Conservation (phyloP, 331 rosid genomes). For the Quercus lobata region DNA sequence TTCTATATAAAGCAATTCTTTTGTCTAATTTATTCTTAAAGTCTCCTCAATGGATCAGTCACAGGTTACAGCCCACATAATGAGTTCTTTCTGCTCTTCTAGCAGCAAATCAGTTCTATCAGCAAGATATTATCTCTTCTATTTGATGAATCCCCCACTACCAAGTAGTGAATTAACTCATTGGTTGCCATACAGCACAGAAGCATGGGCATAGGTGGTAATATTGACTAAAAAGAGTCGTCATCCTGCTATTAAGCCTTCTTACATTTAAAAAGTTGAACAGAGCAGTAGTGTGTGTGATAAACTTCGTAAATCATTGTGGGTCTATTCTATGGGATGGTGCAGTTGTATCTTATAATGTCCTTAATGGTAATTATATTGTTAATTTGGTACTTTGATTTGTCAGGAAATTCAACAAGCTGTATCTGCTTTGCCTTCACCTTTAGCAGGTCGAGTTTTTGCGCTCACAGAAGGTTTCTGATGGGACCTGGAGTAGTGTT, state of each 20-base stretch:
- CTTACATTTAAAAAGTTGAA: too few species aligned
- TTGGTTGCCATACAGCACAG: not conserved
- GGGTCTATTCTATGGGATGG: not conserved
- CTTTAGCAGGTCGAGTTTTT: conserved; percentile 64
- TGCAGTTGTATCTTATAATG: not conserved
- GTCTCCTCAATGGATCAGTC: too few species aligned
- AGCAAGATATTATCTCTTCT: not conserved
- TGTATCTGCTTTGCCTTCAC: conserved; percentile 43
- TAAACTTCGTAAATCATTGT: not conserved
- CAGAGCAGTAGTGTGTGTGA: too few species aligned
- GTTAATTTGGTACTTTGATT: conserved; percentile 3
- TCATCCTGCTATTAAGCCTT: not conserved
- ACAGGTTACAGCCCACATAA: too few species aligned
- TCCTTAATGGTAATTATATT: not conserved
- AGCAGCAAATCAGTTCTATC: not conserved
- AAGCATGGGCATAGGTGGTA: too few species aligned
- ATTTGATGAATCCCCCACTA: not conserved
- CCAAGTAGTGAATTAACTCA: not conserved
- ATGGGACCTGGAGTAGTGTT: not conserved
- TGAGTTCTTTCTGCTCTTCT: too few species aligned
- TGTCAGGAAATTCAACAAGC: conserved; percentile 83
- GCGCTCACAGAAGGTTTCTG: conserved; percentile 85
- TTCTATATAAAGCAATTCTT: not conserved
- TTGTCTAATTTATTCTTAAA: not conserved
- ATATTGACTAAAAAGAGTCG: not conserved